Conservation (phyloP, 768 basidiomycete genomes). For the Cystofilobasidium bisporidii region DNA sequence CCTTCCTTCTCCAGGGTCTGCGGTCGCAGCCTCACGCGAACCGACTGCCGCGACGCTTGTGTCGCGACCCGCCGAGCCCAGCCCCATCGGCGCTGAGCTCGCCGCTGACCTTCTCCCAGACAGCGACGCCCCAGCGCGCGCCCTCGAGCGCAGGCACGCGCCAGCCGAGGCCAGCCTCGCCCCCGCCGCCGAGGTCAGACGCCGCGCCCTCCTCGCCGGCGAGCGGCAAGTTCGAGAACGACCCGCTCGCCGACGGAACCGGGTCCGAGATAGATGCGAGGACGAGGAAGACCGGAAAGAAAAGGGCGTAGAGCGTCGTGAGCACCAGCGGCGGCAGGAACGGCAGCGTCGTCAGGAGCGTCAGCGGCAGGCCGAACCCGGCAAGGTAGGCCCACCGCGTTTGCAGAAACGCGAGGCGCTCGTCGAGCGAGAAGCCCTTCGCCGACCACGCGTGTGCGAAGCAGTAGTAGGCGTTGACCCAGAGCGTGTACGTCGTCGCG, state of each 20-base stretch:
- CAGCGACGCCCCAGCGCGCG: not conserved
- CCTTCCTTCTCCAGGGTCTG: too few relatives aligned
- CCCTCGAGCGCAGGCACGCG: conserved; percentile 6
- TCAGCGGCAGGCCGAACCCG: conserved; percentile 38
- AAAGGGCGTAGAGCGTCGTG: conserved; percentile 37
- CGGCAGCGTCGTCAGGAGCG: conserved; percentile 31
- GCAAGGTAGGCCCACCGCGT: conserved; percentile 37
- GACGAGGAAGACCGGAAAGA: conserved; percentile 35
- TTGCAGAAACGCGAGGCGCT: conserved; percentile 31
- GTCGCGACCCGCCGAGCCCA: not conserved
- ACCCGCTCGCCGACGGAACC: conserved; percentile 6
- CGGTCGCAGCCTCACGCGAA: not conserved
- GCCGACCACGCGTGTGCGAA: conserved; percentile 33
- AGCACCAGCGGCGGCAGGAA: conserved; percentile 36
- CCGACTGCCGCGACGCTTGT: not conserved
- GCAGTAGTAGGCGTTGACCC: conserved; percentile 38
- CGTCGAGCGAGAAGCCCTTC: conserved; percentile 25
- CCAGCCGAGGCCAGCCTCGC: conserved; percentile 2
- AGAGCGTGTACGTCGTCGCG: conserved; percentile 35
- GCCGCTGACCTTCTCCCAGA: not conserved
- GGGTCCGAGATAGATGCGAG: conserved; percentile 4
- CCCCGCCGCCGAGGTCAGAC: not conserved
- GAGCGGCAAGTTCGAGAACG: conserved; percentile 5
- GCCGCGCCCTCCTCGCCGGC: not conserved
- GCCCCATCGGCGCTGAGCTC: not conserved